Evolutionary conservation across 148 eudicot species (phyloP).

Genomic region (Rhododendron williamsianum): DNA sequence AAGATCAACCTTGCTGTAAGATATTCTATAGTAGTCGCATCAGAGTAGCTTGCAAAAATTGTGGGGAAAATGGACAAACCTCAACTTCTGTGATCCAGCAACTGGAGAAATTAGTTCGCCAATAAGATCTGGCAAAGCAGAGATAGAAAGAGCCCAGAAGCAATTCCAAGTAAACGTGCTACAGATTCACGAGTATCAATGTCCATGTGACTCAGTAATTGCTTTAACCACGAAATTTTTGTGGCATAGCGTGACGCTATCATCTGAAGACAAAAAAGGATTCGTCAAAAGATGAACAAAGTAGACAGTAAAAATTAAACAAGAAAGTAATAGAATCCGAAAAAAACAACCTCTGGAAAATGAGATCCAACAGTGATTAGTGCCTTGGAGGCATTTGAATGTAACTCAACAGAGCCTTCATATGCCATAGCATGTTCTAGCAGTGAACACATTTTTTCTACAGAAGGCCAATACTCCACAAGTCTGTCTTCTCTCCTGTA

Average conservation of each 20-base stretch:
- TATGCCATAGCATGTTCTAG: conserved; percentile 87
- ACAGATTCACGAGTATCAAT: conserved; percentile 78
- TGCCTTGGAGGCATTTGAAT: conserved; percentile 74
- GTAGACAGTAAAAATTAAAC: conserved; percentile 8
- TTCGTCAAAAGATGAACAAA: conserved; percentile 12
- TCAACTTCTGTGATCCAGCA: conserved; percentile 42
- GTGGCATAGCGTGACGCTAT: conserved; percentile 69
- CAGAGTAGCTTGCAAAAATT: conserved; percentile 8
- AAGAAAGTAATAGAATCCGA: background rate
- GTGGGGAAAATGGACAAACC: conserved; percentile 36
- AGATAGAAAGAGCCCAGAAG: conserved; percentile 72
- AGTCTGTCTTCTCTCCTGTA: conserved; percentile 25
- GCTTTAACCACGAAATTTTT: conserved; percentile 75
- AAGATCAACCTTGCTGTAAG: conserved; percentile 15
- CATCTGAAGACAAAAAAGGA: conserved; percentile 36
- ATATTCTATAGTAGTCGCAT: background rate
- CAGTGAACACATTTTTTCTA: conserved; percentile 62
- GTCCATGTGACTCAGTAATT: conserved; percentile 71
- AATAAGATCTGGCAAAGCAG: conserved; percentile 53
- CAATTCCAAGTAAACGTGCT: conserved; percentile 84
- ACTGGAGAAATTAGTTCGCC: conserved; percentile 47
- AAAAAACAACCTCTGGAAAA: conserved; percentile 73
- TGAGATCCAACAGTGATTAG: conserved; percentile 62
- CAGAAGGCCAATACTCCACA: conserved; percentile 37
- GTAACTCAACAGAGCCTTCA: conserved; percentile 92